A percentile compares a stretch with the other conserved stretches of the same genome.
Conservation (phyloP, 192 early-diverging fungal species). For the Backusella circina region DNA sequence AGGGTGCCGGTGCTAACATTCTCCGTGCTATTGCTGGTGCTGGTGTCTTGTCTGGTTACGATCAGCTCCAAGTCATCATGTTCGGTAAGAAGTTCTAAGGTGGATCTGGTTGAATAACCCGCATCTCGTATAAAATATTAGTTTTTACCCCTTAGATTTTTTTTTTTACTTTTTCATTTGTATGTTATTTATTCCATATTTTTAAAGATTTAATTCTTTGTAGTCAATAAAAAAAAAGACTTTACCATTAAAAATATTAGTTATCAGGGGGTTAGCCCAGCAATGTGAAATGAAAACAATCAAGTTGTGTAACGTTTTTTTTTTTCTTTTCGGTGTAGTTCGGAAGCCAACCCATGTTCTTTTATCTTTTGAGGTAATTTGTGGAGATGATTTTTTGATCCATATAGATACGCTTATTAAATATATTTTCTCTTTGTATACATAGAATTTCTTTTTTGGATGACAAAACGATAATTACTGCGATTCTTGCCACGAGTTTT, state of each 20-base stretch:
- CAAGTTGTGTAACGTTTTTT: neutral
- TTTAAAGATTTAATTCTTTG: conserved; percentile 1
- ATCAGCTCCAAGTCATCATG: conserved; percentile 47
- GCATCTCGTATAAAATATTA: conserved; percentile 3
- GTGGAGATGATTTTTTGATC: neutral
- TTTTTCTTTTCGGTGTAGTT: neutral
- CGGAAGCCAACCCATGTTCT: neutral
- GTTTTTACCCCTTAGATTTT: neutral
- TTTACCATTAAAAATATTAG: neutral
- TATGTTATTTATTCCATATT: conserved; percentile 7
- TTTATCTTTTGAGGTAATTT: neutral
- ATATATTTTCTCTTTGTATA: too few relatives aligned
- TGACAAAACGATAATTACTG: neutral
- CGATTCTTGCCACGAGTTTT: neutral
- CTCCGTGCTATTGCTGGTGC: conserved; percentile 98
- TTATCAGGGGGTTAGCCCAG: neutral
- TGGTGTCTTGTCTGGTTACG: conserved; percentile 84
- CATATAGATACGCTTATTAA: too few relatives aligned
- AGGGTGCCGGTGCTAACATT: conserved; percentile 99
- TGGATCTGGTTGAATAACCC: neutral
- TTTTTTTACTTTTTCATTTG: neutral
- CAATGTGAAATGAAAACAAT: neutral
- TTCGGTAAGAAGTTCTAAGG: conserved; percentile 29
- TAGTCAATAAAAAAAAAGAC: neutral
- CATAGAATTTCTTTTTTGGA: neutral